Conservation (phyloP, 345 rosid genomes). For the Populus simonii region DNA sequence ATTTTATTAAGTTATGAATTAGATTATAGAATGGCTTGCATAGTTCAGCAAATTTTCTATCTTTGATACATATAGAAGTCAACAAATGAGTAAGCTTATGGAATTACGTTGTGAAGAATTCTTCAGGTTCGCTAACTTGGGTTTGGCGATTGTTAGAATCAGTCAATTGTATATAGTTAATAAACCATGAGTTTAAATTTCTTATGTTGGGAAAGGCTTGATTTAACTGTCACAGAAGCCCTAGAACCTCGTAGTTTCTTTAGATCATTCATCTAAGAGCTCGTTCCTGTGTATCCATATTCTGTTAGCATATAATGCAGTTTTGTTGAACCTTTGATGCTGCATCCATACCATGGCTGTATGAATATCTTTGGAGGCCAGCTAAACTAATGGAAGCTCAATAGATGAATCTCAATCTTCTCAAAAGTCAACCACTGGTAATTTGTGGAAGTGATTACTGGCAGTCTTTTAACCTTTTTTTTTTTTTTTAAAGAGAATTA, state of each 20-base stretch:
- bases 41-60: neutral
- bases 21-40: neutral
- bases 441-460: neutral
- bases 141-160: neutral
- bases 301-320: neutral
- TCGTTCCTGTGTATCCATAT: neutral
- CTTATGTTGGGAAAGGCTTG: neutral
- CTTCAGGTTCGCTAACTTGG: neutral
- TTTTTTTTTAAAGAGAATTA: neutral
- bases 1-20: neutral
- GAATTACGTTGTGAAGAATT: neutral
- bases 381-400: neutral
- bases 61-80: neutral
- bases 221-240: neutral
- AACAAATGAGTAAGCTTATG: neutral
- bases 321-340: neutral
- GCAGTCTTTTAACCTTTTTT: neutral
- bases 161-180: neutral
- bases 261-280: neutral
- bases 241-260: neutral
- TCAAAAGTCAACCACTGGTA: neutral
- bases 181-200: neutral
- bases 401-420: neutral
- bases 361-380: neutral
- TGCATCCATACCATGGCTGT: neutral